Evolutionary conservation across 768 basidiomycete genomes (phyloP), one percentile per base, ranked within the genome.

Genomic region (Suillus fuscotomentosus): DNA sequence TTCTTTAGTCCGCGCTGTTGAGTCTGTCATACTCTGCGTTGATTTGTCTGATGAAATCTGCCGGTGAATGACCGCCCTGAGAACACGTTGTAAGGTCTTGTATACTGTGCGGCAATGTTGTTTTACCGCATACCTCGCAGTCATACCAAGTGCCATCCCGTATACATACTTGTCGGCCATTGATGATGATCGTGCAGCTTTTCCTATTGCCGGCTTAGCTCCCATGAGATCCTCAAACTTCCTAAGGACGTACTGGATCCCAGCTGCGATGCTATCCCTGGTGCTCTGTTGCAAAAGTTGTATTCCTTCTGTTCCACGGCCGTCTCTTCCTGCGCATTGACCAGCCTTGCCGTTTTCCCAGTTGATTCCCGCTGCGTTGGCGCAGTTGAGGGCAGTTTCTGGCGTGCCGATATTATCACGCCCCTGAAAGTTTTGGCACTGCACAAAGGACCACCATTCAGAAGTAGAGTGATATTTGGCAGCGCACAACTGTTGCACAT

Each of bases 101-200:
- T 39, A 41, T 39, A 43, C 13, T 42, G 27, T 42, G 41, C 57
- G 57, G 57, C 7, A 31, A 59, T 42, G 17, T 57, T 57, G 1
- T 42, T 38, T 41, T 8, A 11, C 24, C 42, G 72, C 83, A 72
- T 70, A 92, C 91, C 77, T 91, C 87, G 73, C 92, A 96, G 54
- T 88, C 77, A 71, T 90, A 87, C 93, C 94, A 95, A 57, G 78
- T 83, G 9, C 81, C 86, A 71, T 95, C 92, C 62, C 88, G 89
- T 47, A 94, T 81, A 71, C 93, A 95, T 15, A 89, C 86, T 66
- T 83, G 78, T 67, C 79, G 81, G 3, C 80, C 83, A 69, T 85
- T 89, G 70, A 98, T 91, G 45, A 94, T 70, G 53, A 98, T 81
- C 8, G 95, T 95, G 78, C 95, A 97, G 72, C 94, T 95, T 77